Percentiles rank a stretch among this genome's conserved stretches.
phyloP scores from a whole-genome alignment of 2,329 filamentous ascomycete species.

The Diaporthe batatas region DNA sequence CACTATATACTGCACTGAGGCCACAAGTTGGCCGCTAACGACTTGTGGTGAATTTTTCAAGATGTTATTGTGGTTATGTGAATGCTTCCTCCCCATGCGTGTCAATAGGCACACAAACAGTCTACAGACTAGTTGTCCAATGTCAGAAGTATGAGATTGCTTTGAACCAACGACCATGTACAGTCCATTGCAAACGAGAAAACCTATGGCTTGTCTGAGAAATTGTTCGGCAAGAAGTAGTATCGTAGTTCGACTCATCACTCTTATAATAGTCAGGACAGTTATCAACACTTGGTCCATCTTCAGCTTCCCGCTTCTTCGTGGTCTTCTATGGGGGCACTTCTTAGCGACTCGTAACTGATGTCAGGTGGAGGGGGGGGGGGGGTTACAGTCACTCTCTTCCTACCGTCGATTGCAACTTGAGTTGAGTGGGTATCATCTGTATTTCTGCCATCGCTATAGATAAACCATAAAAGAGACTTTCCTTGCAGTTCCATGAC shows the following conservation, averaged over 20 bases:
- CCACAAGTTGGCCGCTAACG: too few relatives aligned
- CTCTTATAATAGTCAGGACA: not conserved
- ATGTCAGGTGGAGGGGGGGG: not conserved
- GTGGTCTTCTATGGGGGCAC: too few relatives aligned
- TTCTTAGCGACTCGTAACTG: not conserved
- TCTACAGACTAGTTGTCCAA: too few relatives aligned
- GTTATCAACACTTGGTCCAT: not conserved
- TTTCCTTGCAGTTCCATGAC: conserved; percentile 33
- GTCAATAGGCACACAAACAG: not conserved
- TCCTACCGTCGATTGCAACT: not conserved
- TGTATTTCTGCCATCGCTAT: conserved; percentile 44
- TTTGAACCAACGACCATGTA: not conserved
- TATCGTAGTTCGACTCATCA: too few relatives aligned
- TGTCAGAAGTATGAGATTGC: not conserved
- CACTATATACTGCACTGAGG: too few relatives aligned
- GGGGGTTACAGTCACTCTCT: not conserved
- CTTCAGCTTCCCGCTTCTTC: not conserved
- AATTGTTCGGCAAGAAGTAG: too few relatives aligned
- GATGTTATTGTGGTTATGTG: too few relatives aligned
- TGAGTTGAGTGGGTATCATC: conserved; percentile 43
- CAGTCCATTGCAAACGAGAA: not conserved
- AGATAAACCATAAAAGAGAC: conserved; percentile 40
- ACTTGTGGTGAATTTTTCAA: too few relatives aligned
- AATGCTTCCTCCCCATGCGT: not conserved
- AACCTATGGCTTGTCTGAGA: not conserved